Conservation (phyloP, 495 filamentous ascomycete genomes). For the Alectoria sarmentosa region DNA sequence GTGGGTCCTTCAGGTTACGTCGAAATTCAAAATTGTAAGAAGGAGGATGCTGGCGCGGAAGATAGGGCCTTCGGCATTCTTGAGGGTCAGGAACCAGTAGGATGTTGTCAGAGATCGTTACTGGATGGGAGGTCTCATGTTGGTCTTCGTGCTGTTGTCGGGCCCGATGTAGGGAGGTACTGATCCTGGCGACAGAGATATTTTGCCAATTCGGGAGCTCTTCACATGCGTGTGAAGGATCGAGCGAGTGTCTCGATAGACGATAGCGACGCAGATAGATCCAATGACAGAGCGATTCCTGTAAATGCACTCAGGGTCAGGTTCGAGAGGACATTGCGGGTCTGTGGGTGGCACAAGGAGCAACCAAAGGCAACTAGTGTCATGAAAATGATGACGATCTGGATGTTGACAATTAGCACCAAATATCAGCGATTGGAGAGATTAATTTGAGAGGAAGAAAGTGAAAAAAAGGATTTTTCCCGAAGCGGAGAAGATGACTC, state of each 20-base stretch:
- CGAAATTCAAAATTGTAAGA: constrained; percentile 11
- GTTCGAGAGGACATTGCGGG: not conserved
- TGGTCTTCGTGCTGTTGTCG: not conserved
- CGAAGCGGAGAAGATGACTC: not conserved
- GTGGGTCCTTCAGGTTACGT: constrained; percentile 7
- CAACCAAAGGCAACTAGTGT: not conserved
- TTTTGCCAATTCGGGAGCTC: not conserved
- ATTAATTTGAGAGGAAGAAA: not conserved
- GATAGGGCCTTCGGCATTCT: not conserved
- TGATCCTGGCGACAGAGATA: not conserved
- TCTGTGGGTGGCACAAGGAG: not conserved
- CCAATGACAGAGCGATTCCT: not conserved
- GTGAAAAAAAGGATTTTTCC: not conserved
- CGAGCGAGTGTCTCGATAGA: not conserved
- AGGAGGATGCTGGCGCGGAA: not conserved
- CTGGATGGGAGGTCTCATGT: not conserved
- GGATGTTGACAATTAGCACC: not conserved
- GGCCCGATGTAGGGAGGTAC: not conserved
- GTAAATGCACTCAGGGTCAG: not conserved
- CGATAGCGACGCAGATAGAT: not conserved
- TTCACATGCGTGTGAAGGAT: not conserved
- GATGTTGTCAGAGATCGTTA: not conserved
- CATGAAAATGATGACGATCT: not conserved
- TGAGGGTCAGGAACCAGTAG: not conserved
- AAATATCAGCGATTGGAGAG: not conserved